Conservation (phyloP, 2,329 filamentous ascomycete species). For the Colletotrichum abscissum region DNA sequence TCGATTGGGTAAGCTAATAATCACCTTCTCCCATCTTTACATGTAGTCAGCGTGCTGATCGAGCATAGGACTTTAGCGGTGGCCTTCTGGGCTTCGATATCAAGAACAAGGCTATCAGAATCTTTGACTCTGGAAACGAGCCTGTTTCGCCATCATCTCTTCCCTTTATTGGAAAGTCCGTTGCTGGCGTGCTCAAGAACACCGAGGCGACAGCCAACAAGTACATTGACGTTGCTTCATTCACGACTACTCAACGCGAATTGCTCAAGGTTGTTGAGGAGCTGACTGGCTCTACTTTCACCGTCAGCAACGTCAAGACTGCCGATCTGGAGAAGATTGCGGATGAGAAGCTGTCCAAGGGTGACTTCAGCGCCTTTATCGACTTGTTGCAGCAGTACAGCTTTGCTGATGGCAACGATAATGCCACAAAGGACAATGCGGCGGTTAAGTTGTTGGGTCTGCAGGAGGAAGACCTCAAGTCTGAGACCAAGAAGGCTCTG, state of each 20-base stretch:
- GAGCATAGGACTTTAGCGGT: conserved; percentile 53
- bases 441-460: conserved; percentile 28
- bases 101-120: conserved; percentile 58
- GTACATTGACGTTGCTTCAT: conserved; percentile 67
- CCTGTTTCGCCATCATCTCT: conserved; percentile 64
- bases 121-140: conserved; percentile 68
- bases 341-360: conserved; percentile 53
- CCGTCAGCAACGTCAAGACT: conserved; percentile 51
- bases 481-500: conserved; percentile 18
- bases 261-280: conserved; percentile 65
- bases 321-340: conserved; percentile 50
- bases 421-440: conserved; percentile 27
- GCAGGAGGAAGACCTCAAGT: conserved; percentile 26
- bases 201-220: conserved; percentile 66
- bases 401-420: conserved; percentile 26
- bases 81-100: conserved; percentile 65
- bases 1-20: conserved; percentile 64
- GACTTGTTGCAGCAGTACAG: conserved; percentile 25
- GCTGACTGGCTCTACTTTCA: conserved; percentile 61
- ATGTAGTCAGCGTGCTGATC: neutral
- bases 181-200: conserved; percentile 60
- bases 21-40: conserved; percentile 1
- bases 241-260: conserved; percentile 68
- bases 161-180: conserved; percentile 60
- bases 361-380: conserved; percentile 44